Evolutionary conservation across 345 rosid genomes (phyloP).

Genomic region (Acer saccharum): DNA sequence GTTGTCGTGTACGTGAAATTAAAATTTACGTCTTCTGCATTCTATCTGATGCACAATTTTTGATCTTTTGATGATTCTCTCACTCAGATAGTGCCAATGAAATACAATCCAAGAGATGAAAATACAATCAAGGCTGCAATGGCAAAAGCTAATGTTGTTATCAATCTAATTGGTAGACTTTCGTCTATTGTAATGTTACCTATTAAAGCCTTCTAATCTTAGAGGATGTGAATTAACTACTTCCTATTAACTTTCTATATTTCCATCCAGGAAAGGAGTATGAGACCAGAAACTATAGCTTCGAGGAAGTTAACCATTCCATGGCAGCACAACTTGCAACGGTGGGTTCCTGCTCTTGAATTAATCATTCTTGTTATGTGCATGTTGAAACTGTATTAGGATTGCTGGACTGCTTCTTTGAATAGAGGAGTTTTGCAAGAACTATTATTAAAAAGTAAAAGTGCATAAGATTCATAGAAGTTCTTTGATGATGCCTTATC

Average conservation of each 20-base stretch:
- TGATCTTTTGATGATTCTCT: slow-evolving; percentile 18
- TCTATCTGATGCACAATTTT: neutral
- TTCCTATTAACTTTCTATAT: slow-evolving; percentile 4
- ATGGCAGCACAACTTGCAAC: slow-evolving; percentile 83
- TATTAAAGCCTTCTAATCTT: neutral
- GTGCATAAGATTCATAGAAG: neutral
- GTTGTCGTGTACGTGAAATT: neutral
- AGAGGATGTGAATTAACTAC: slow-evolving; percentile 1
- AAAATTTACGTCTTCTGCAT: neutral
- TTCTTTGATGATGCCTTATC: no score
- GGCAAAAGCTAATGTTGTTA: slow-evolving; percentile 98
- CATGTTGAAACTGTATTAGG: neutral
- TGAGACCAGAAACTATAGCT: slow-evolving; percentile 94
- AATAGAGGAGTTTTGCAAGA: neutral
- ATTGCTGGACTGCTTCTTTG: neutral
- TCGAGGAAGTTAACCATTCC: slow-evolving; percentile 85
- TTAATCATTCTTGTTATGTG: neutral
- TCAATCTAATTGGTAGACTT: slow-evolving; percentile 84
- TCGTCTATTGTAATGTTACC: slow-evolving; percentile 10
- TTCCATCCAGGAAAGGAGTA: slow-evolving; percentile 84
- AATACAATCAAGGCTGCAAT: slow-evolving; percentile 90
- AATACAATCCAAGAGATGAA: slow-evolving; percentile 90
- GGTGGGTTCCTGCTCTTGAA: slow-evolving; percentile 43
- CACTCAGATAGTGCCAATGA: slow-evolving; percentile 90
- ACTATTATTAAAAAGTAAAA: neutral